Evolutionary conservation across 305 asterid genomes (phyloP).

Genomic region (Nicotiana rustica): DNA sequence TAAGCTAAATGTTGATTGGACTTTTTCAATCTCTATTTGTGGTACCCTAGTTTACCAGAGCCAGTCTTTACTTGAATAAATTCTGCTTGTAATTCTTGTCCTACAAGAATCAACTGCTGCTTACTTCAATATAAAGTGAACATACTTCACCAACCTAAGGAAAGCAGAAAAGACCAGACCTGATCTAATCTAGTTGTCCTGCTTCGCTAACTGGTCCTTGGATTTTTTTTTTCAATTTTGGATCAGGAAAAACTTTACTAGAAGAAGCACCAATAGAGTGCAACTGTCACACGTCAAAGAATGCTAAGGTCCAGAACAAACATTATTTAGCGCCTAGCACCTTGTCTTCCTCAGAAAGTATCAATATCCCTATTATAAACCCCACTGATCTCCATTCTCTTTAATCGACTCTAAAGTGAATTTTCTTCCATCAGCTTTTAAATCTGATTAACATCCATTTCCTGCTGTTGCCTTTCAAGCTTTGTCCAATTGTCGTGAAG

Average conservation of each 20-base stretch:
- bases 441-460: not conserved
- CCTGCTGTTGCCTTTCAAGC: conserved; percentile 12
- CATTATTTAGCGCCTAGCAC: not conserved
- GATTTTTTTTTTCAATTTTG: not conserved
- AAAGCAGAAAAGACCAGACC: not conserved
- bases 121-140: not conserved
- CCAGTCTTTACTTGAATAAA: not conserved
- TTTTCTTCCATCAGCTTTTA: conserved; percentile 7
- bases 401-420: not conserved
- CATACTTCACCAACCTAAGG: not conserved
- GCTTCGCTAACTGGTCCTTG: not conserved
- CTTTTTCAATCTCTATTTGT: not conserved
- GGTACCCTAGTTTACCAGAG: not conserved
- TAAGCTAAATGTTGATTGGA: not conserved
- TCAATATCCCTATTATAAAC: not conserved
- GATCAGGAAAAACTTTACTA: not conserved
- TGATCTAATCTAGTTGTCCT: conserved; percentile 1
- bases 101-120: conserved; percentile 3
- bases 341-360: not conserved
- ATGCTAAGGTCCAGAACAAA: not conserved
- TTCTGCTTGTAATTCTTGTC: conserved; percentile 20
- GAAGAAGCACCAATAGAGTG: conserved; percentile 5
- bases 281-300: not conserved
- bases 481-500: not conserved
- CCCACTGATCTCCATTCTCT: conserved; percentile 6